phyloP scores from a whole-genome alignment of 306 rosid species.

The Malus sieversii region DNA sequence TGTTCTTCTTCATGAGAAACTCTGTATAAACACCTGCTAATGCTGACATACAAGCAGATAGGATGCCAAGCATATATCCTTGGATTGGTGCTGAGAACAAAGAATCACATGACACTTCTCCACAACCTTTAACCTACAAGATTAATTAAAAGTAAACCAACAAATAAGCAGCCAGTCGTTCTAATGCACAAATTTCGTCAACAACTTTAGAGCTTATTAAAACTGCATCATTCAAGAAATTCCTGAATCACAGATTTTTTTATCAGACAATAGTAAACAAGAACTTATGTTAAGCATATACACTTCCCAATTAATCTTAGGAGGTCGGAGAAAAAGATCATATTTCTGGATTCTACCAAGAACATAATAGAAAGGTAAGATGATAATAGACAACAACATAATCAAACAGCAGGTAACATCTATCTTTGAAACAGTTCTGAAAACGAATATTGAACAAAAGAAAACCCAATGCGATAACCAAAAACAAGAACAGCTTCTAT shows the following conservation, averaged over 20 bases:
- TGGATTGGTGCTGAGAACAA: constrained; percentile 81
- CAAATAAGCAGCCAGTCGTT: not conserved
- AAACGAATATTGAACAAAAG: not conserved
- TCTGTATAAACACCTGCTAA: constrained; percentile 93
- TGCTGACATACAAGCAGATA: constrained; percentile 96
- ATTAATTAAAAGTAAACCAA: constrained; percentile 14
- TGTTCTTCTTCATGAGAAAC: constrained; percentile 94
- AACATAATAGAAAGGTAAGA: not conserved
- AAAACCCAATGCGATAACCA: not conserved
- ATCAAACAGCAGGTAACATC: not conserved
- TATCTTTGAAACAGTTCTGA: not conserved
- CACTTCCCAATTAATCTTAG: not conserved
- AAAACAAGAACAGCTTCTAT: not conserved
- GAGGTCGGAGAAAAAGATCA: not conserved
- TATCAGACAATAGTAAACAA: not conserved
- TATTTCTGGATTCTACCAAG: not conserved
- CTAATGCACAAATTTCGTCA: not conserved
- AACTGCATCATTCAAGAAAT: not conserved
- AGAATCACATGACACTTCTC: constrained; percentile 80
- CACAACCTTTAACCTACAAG: constrained; percentile 76
- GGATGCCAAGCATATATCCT: constrained; percentile 76
- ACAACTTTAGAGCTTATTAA: constrained; percentile 6
- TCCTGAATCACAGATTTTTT: not conserved
- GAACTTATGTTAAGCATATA: not conserved
- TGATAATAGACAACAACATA: not conserved